Base-by-base conservation (phyloP, 139 green algal species). In the Bryopsis sp. region DNA sequence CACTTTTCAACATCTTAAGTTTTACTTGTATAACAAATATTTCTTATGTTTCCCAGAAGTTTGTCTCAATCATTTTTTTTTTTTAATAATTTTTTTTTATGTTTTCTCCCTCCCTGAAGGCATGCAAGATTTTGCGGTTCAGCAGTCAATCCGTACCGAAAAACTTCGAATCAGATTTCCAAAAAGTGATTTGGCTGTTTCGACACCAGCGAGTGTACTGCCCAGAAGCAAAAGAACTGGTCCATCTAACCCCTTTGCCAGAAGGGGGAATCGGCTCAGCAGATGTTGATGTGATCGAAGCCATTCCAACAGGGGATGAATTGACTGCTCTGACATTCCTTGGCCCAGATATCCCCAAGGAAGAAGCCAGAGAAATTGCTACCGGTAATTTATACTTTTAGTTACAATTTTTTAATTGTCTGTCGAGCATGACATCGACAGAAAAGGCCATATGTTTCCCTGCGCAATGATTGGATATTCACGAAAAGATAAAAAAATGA, bases 151-250 rank as follows among this genome's bases (percentile, higher is more conserved):
- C 68, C 0, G 75, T 96, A 7, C 92, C 94, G 0, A 60, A 60
- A 1, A 83, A 73, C 32, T 99, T 97, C 68, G 85, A 95, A 67
- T 65, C 73, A 4, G 63, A 68, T 24, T 93, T 97, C 70, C 85
- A 95, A 78, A 78, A 82, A 22, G 92, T 91, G 2, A 39, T 97
- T 3, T 95, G 89, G 85, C 90, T 88, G 5, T 99, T 97, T 81
- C 72, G 78, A 35, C 91, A 99, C 78, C 85, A 94, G 78, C 71
- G 85, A 3, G 86, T 97, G 48, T 97, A 78, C 72, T 92, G 89
- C 74, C 73, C 81, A 0, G 2, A 31, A 0, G 29, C 24, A 0
- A 58, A 62, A 2, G 35, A n/a, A 0, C 24, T 90, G 36, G 77
- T 89, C 38, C 84, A 91, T 76, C 72, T 98, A 63, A 73, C 48